phyloP scores from a whole-genome alignment of 495 filamentous ascomycete species.

The Penicilliopsis zonata region DNA sequence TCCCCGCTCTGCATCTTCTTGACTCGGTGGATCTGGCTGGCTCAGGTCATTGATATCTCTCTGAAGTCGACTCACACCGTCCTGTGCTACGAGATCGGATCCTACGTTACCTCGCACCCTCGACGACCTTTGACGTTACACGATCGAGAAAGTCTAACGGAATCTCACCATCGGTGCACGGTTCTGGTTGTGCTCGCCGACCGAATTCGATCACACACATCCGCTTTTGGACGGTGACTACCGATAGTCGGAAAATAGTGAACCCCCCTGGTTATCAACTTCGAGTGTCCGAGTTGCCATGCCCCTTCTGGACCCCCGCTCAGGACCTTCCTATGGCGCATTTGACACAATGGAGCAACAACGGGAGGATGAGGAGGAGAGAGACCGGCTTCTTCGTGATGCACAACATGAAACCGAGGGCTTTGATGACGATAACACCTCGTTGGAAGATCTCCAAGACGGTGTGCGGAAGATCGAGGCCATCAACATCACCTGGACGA shows the following conservation, averaged over 20 bases:
- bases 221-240: slow-evolving; percentile 10
- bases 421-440: slow-evolving; percentile 12
- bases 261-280: background rate
- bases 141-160: slow-evolving; percentile 5
- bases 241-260: background rate
- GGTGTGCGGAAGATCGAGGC: slow-evolving; percentile 46
- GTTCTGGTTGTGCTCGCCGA: background rate
- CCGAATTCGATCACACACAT: background rate
- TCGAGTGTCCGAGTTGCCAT: slow-evolving; percentile 15
- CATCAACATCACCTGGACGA: slow-evolving; percentile 44
- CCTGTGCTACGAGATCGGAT: background rate
- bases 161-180: background rate
- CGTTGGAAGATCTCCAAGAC: slow-evolving; percentile 31
- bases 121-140: slow-evolving; percentile 12
- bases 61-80: slow-evolving; percentile 46
- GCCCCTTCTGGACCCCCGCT: slow-evolving; percentile 23
- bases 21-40: slow-evolving; percentile 52
- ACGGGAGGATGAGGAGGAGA: slow-evolving; percentile 22
- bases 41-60: slow-evolving; percentile 53
- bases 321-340: slow-evolving; percentile 30
- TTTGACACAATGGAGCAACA: slow-evolving; percentile 14
- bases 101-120: slow-evolving; percentile 1
- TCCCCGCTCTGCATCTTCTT: slow-evolving; percentile 8
- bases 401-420: slow-evolving; percentile 18
- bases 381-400: slow-evolving; percentile 20